Percentiles rank a stretch among this genome's conserved stretches.
phyloP scores from a whole-genome alignment of 345 rosid species.

The Hirschfeldia incana region DNA sequence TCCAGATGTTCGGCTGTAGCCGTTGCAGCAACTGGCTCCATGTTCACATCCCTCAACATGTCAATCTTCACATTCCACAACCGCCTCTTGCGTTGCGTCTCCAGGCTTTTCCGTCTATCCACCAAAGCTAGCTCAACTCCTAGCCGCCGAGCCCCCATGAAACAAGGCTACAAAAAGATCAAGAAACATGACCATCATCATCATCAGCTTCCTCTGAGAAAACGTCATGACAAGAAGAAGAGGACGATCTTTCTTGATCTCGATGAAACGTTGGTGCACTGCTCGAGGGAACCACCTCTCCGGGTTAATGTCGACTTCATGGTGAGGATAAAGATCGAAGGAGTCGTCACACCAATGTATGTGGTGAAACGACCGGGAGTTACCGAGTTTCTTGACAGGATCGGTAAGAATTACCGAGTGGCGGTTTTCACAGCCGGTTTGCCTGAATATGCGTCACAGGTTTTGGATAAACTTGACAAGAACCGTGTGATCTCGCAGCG shows the following conservation, averaged over 20 bases:
- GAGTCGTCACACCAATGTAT: slow-evolving; percentile 56
- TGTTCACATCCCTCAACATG: slow-evolving; percentile 60
- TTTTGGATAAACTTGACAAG: slow-evolving; percentile 66
- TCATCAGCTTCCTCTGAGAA: slow-evolving; percentile 8
- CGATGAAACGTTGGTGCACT: slow-evolving; percentile 84
- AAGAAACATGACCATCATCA: slow-evolving; percentile 17
- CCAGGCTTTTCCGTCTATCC: slow-evolving; percentile 51
- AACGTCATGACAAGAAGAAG: slow-evolving; percentile 37
- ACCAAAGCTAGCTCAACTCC: slow-evolving; percentile 7
- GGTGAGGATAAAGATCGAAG: slow-evolving; percentile 63
- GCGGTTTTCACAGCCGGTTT: slow-evolving; percentile 91
- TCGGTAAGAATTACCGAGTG: slow-evolving; percentile 56
- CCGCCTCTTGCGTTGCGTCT: slow-evolving; percentile 67
- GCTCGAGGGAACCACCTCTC: slow-evolving; percentile 66
- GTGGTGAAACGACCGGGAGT: slow-evolving; percentile 91
- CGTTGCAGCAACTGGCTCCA: slow-evolving; percentile 45
- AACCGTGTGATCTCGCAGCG: slow-evolving; percentile 64
- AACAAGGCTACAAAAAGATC: slow-evolving; percentile 39
- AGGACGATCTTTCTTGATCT: slow-evolving; percentile 81
- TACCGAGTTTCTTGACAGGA: slow-evolving; percentile 57
- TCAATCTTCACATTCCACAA: slow-evolving; percentile 65
- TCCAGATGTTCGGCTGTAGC: slow-evolving; percentile 35
- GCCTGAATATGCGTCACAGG: slow-evolving; percentile 69
- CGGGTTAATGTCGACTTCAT: slow-evolving; percentile 54
- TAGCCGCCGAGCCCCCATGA: slow-evolving; percentile 21